Evolutionary conservation across 2,329 filamentous ascomycete species (phyloP).

Genomic region (Coniochaeta sp.): DNA sequence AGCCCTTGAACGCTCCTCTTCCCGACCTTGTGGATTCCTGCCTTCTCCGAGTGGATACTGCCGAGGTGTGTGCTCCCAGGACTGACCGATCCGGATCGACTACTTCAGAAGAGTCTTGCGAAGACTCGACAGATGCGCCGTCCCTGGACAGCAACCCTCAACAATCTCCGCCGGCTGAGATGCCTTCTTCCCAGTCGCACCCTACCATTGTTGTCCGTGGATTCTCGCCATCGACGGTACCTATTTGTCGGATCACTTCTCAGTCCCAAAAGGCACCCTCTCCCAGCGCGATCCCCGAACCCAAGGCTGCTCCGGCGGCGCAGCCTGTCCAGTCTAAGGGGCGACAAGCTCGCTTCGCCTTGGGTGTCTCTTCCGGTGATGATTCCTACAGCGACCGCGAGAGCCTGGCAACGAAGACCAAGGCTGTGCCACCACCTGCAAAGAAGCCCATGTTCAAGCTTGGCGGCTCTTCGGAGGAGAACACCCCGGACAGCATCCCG

Average conservation of each 20-base stretch:
- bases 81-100: constrained; percentile 36
- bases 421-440: constrained; percentile 20
- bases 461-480: constrained; percentile 63
- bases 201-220: constrained; percentile 68
- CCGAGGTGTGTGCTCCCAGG: constrained; percentile 14
- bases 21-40: constrained; percentile 27
- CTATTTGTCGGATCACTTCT: constrained; percentile 33
- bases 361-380: constrained; percentile 74
- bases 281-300: constrained; percentile 55
- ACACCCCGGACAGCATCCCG: constrained; percentile 33
- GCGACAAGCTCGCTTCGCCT: constrained; percentile 53
- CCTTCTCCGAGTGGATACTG: neutral
- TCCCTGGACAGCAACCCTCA: constrained; percentile 28
- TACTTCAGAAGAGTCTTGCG: constrained; percentile 42
- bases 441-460: constrained; percentile 42
- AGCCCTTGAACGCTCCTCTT: constrained; percentile 51
- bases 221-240: constrained; percentile 71
- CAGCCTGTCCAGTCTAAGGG: constrained; percentile 66
- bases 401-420: constrained; percentile 37
- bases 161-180: constrained; percentile 30
- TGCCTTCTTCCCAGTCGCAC: constrained; percentile 41
- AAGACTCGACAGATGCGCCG: constrained; percentile 53
- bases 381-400: constrained; percentile 59
- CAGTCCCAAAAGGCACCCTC: constrained; percentile 41
- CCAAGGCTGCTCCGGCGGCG: constrained; percentile 45